Evolutionary conservation across 2,329 filamentous ascomycete species (phyloP).

Genomic region (Bipolaris zeicola): DNA sequence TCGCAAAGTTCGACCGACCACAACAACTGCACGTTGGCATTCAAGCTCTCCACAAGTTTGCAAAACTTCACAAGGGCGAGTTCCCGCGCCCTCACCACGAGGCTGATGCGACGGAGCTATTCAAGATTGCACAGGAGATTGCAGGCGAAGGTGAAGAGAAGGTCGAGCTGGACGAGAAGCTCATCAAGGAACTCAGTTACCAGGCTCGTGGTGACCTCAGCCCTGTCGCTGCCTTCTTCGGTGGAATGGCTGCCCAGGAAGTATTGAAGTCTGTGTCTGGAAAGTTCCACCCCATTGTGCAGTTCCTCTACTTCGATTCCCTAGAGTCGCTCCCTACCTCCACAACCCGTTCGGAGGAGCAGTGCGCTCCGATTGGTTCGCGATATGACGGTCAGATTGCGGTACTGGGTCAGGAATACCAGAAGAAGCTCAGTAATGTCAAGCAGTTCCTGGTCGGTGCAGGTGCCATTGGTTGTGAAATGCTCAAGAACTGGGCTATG

Average conservation of each 20-base stretch:
- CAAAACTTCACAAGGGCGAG: slow-evolving; percentile 70
- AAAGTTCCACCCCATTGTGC: slow-evolving; percentile 94
- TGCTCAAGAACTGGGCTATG: slow-evolving; percentile 99
- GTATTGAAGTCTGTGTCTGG: slow-evolving; percentile 96
- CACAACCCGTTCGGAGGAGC: slow-evolving; percentile 76
- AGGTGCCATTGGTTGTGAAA: slow-evolving; percentile 97
- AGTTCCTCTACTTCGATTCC: slow-evolving; percentile 98
- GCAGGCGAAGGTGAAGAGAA: slow-evolving; percentile 70
- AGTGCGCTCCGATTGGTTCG: slow-evolving; percentile 82
- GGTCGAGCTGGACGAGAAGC: slow-evolving; percentile 85
- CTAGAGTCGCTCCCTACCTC: slow-evolving; percentile 89
- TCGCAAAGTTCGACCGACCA: slow-evolving; percentile 95
- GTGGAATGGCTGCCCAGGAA: slow-evolving; percentile 91
- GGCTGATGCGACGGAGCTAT: slow-evolving; percentile 77
- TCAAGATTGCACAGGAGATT: slow-evolving; percentile 76
- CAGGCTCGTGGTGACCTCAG: slow-evolving; percentile 90
- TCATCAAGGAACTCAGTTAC: slow-evolving; percentile 91
- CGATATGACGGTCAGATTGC: slow-evolving; percentile 97
- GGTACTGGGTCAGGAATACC: slow-evolving; percentile 91
- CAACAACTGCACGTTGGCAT: slow-evolving; percentile 90
- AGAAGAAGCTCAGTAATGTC: slow-evolving; percentile 89
- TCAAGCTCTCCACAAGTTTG: slow-evolving; percentile 88
- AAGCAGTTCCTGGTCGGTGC: slow-evolving; percentile 95
- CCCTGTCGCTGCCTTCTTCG: slow-evolving; percentile 93
- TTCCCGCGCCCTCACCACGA: slow-evolving; percentile 85